Evolutionary conservation across 768 basidiomycete species (phyloP).

Genomic region (Leccinum subtestaceum): DNA sequence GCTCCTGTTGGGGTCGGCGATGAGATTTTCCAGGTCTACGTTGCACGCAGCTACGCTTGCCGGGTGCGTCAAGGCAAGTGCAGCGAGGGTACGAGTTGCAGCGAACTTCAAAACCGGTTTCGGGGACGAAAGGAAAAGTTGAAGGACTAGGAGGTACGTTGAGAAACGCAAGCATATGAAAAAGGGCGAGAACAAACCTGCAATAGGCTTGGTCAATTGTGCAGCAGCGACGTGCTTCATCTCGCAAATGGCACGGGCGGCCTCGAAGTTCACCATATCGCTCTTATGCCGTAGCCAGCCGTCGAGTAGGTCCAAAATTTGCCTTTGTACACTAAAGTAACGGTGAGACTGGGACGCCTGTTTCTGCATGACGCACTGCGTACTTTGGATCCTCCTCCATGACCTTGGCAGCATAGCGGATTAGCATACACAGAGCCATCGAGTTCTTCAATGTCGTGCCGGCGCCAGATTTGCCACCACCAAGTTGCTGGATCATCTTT

Average conservation of each 20-base stretch:
- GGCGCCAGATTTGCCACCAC: constrained; percentile 81
- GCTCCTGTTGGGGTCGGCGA: constrained; percentile 91
- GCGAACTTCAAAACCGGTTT: constrained; percentile 96
- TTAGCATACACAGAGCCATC: constrained; percentile 98
- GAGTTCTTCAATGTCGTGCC: constrained; percentile 88
- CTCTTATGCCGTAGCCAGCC: constrained; percentile 97
- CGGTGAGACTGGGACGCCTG: not conserved
- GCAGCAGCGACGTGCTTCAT: constrained; percentile 78
- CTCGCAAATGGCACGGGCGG: constrained; percentile 95
- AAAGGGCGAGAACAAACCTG: constrained; percentile 51
- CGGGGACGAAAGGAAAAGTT: constrained; percentile 93
- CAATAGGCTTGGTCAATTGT: constrained; percentile 84
- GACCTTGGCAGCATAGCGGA: constrained; percentile 96
- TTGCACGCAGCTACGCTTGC: constrained; percentile 88
- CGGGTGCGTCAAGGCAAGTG: constrained; percentile 85
- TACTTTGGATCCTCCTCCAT: constrained; percentile 99
- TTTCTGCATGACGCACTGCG: constrained; percentile 27
- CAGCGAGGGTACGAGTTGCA: constrained; percentile 90
- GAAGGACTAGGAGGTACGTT: constrained; percentile 59
- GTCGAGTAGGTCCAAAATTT: constrained; percentile 92
- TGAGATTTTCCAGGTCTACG: constrained; percentile 93
- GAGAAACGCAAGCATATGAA: not conserved
- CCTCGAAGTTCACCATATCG: constrained; percentile 99
- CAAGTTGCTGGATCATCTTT: constrained; percentile 98
- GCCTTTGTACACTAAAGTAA: constrained; percentile 71